Evolutionary conservation across 805 yeast species (phyloP).

Genomic region (Candida nanaspora): DNA sequence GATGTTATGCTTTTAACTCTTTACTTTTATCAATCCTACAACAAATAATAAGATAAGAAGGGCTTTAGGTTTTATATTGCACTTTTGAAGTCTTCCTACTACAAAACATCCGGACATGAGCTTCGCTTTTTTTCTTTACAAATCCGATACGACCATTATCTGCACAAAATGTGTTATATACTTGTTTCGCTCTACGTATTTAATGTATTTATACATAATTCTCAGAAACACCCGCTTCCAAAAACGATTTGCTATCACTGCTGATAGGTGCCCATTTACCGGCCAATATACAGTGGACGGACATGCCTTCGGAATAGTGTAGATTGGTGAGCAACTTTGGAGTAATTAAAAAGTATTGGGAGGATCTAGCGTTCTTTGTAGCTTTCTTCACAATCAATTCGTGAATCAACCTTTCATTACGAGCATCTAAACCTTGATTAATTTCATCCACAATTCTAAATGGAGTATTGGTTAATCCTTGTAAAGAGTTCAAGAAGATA

Average conservation of each 20-base stretch:
- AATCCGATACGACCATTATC: too few relatives aligned
- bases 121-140: too few relatives aligned
- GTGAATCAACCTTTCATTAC: constrained; percentile 83
- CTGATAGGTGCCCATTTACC: constrained; percentile 24
- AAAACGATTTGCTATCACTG: constrained; percentile 12
- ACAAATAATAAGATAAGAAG: too few relatives aligned
- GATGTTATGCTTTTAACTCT: too few relatives aligned
- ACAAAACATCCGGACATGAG: too few relatives aligned
- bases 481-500: constrained; percentile 82
- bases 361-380: constrained; percentile 35
- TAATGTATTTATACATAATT: constrained; percentile 9
- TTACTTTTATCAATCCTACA: too few relatives aligned
- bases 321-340: constrained; percentile 82
- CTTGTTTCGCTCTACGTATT: too few relatives aligned
- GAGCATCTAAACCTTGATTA: constrained; percentile 97
- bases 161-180: too few relatives aligned
- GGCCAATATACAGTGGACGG: constrained; percentile 78
- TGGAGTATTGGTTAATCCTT: constrained; percentile 82
- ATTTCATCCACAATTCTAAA: constrained; percentile 96
- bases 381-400: constrained; percentile 80
- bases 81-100: too few relatives aligned
- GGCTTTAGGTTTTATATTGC: too few relatives aligned
- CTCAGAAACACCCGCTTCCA: constrained; percentile 24
- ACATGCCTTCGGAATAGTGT: constrained; percentile 72
- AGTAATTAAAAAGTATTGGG: constrained; percentile 89